Base-by-base conservation (phyloP, 2,329 filamentous ascomycete species). In the Aspergillus intermedius region DNA sequence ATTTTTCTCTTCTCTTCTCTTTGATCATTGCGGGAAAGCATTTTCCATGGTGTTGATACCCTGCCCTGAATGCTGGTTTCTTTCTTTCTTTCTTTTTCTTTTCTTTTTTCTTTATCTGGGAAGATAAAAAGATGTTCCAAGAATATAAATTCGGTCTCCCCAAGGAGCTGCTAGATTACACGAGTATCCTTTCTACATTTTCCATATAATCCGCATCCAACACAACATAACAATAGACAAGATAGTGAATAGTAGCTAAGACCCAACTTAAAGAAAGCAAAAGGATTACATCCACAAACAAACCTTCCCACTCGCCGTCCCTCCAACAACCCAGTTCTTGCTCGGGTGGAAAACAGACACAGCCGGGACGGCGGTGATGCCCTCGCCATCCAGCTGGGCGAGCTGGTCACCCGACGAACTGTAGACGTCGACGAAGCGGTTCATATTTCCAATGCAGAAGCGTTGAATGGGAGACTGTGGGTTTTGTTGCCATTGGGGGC, bases 381-480 rank as follows among this genome's bases (percentile, higher is more conserved):
- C 88, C 0, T 95, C 89, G 0, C 90, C 89, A 1, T 85, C 89
- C 3, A 98, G 72, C 67, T 97, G 91, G 0, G 88, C 91, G 3
- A 97, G 71, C 66, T 97, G 91, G 60, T 89, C 84, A 0, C 93
- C 93, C 44, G 86, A 80, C 0, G 83, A 78, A 0, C 86, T 86
- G 65, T 87, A 98, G 0, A 98, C 80, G 62, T 98, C 93, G 1
- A 97, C 88, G 59, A 96, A 97, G 1, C 93, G 82, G 64, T 95
- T 95, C 93, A 97, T 97, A 59, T 97, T 98, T 1, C 88, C 93
- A 49, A 98, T 91, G 21, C 83, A 87, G 60, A 98, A 90, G 52
- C 91, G 89, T 54, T 95, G 85, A 4, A 94, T 82, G 6, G 84
- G 84, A 50, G 93, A 88, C 30, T 78, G 73, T 0, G 93, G 91